Evolutionary conservation across 257 asterid species (phyloP).

Genomic region (Ajuga chamaepitys): DNA sequence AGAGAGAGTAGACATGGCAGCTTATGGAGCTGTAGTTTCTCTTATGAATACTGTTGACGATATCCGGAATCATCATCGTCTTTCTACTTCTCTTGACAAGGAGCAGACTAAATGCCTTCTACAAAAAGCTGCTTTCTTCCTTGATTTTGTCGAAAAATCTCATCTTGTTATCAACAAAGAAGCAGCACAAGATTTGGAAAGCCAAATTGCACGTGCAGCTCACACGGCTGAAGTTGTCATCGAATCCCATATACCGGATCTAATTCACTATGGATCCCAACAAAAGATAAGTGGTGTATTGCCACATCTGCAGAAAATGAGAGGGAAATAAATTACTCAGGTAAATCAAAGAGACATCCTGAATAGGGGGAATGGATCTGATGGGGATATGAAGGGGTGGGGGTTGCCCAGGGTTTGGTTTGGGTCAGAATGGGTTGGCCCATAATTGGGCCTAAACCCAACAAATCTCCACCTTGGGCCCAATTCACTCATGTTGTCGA

Average conservation of each 20-base stretch:
- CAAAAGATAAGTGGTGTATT: no score
- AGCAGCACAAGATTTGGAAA: slow-evolving; percentile 1
- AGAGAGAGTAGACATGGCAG: not conserved
- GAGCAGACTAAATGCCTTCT: not conserved
- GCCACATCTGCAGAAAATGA: no score
- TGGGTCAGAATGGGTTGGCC: no score
- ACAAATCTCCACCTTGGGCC: no score
- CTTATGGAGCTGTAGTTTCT: not conserved
- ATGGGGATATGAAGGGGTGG: no score
- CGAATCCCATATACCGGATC: not conserved
- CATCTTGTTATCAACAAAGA: not conserved
- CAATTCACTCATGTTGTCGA: no score
- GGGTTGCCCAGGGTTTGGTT: no score
- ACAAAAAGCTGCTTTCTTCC: not conserved
- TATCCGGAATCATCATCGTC: not conserved
- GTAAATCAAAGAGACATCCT: no score
- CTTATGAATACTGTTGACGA: not conserved
- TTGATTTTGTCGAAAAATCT: not conserved
- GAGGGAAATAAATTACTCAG: no score
- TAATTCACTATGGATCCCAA: no score
- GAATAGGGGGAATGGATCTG: no score
- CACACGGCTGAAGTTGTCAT: not conserved
- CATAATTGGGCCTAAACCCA: no score
- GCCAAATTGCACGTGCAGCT: not conserved
- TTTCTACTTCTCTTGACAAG: not conserved